Percentiles rank a stretch among this genome's conserved stretches.
Conservation (phyloP, 1,284 basidiomycete genomes). For the Leucoagaricus sp. region DNA sequence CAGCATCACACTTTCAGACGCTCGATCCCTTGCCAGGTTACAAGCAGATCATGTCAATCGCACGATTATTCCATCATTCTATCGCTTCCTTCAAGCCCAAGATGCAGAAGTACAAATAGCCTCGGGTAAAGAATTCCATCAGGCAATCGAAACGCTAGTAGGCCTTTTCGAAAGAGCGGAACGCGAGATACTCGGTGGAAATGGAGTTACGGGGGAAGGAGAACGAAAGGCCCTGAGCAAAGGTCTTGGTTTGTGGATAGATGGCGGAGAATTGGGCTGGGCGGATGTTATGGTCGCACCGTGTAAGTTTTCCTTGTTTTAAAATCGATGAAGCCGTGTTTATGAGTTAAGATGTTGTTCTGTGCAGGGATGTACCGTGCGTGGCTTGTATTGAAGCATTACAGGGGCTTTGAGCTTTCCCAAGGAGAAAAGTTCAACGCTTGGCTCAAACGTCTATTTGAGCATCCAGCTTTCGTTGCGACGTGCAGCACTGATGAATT, state of each 20-base stretch:
- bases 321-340: too few relatives aligned
- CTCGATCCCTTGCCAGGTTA: conserved; percentile 65
- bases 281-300: conserved; percentile 74
- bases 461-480: conserved; percentile 62
- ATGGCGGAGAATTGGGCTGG: conserved; percentile 59
- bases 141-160: conserved; percentile 56
- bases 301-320: conserved; percentile 65
- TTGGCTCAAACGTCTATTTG: conserved; percentile 58
- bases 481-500: conserved; percentile 74
- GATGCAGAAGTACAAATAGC: conserved; percentile 56
- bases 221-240: conserved; percentile 32
- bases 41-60: conserved; percentile 71
- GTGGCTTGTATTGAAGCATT: conserved; percentile 66
- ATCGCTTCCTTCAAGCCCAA: conserved; percentile 79
- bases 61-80: conserved; percentile 74
- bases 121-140: conserved; percentile 57
- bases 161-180: conserved; percentile 61
- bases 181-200: conserved; percentile 40
- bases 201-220: conserved; percentile 36
- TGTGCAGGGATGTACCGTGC: conserved; percentile 69
- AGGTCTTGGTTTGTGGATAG: conserved; percentile 56
- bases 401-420: conserved; percentile 64
- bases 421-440: conserved; percentile 46
- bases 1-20: conserved; percentile 41
- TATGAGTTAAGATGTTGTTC: conserved; percentile 3